phyloP scores from a whole-genome alignment of 805 yeast genomes.

The Barnettozyma vustinii region DNA sequence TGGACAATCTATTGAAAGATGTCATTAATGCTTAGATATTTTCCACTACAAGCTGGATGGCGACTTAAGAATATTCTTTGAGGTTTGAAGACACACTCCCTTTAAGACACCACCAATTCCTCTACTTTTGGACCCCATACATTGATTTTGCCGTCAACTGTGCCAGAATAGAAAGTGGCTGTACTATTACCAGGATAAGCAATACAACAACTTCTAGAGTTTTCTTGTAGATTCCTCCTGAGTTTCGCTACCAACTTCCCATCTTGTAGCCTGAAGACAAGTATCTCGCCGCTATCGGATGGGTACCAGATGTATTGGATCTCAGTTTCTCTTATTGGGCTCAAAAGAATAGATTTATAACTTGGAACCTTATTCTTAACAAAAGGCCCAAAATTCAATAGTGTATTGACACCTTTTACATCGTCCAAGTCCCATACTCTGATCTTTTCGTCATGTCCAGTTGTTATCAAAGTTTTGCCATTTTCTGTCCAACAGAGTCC shows the following conservation, averaged over 20 bases:
- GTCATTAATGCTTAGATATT: too few relatives aligned
- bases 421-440: slow-evolving; percentile 70
- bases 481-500: slow-evolving; percentile 69
- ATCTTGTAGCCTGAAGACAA: slow-evolving; percentile 50
- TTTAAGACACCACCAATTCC: neutral
- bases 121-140: slow-evolving; percentile 45
- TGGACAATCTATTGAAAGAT: too few relatives aligned
- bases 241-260: slow-evolving; percentile 61
- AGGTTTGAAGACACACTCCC: neutral
- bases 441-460: slow-evolving; percentile 78
- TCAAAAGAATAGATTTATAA: slow-evolving; percentile 25
- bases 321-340: slow-evolving; percentile 44
- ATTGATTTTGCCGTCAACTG: slow-evolving; percentile 60
- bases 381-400: slow-evolving; percentile 73
- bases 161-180: slow-evolving; percentile 51
- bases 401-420: slow-evolving; percentile 45
- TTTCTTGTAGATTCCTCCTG: slow-evolving; percentile 37
- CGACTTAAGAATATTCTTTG: too few relatives aligned
- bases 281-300: slow-evolving; percentile 68
- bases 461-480: slow-evolving; percentile 58
- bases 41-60: too few relatives aligned
- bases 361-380: slow-evolving; percentile 53
- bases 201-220: slow-evolving; percentile 45
- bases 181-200: slow-evolving; percentile 41
- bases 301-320: slow-evolving; percentile 61